phyloP scores from a whole-genome alignment of 116 monocot species.

The Dioscorea cayenensis region DNA sequence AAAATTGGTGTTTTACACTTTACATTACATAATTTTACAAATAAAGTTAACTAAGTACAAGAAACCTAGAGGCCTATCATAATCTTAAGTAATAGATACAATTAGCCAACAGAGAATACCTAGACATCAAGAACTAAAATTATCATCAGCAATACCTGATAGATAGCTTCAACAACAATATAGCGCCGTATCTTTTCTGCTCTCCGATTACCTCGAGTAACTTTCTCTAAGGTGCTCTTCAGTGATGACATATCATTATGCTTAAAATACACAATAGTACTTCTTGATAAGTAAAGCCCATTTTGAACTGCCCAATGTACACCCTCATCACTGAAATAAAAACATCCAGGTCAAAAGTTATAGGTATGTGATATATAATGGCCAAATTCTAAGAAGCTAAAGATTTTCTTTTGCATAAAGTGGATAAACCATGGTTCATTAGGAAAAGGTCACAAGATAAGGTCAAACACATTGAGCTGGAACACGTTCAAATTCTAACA shows the following conservation, averaged over 20 bases:
- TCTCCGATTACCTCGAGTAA: slow-evolving; percentile 22
- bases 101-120: too few relatives aligned
- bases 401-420: background rate
- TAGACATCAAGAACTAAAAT: background rate
- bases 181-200: slow-evolving; percentile 39
- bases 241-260: slow-evolving; percentile 88
- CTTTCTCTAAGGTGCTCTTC: slow-evolving; percentile 25
- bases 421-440: background rate
- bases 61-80: too few relatives aligned
- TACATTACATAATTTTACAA: too few relatives aligned
- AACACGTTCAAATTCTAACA: too few relatives aligned
- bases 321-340: slow-evolving; percentile 69
- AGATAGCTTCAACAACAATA: slow-evolving; percentile 42
- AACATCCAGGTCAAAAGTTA: too few relatives aligned
- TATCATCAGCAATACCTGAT: slow-evolving; percentile 27
- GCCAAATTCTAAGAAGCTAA: too few relatives aligned
- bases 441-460: too few relatives aligned
- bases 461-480: too few relatives aligned
- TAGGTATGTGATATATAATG: too few relatives aligned
- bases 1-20: too few relatives aligned
- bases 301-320: slow-evolving; percentile 97
- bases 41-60: too few relatives aligned
- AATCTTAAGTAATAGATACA: too few relatives aligned
- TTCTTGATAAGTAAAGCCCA: slow-evolving; percentile 91
- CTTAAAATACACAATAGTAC: slow-evolving; percentile 91